phyloP scores from a whole-genome alignment of 1,284 basidiomycete species.

The Sanguinoderma infundibulare region DNA sequence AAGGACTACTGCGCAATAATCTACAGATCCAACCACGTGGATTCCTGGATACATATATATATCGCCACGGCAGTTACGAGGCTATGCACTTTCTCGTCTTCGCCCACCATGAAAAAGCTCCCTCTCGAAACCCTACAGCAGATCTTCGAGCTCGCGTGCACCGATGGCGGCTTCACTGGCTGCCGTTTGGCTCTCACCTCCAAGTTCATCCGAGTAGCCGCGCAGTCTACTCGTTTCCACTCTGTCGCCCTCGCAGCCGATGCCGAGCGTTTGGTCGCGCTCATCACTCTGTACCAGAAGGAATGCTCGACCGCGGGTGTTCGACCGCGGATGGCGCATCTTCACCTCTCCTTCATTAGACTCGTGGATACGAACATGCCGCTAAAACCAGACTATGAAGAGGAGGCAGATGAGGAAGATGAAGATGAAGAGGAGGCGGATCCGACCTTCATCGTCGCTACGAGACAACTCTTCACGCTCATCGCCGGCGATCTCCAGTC shows the following conservation, averaged over 20 bases:
- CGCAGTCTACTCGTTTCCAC: conserved; percentile 7
- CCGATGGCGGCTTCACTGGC: conserved; percentile 11
- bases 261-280: neutral
- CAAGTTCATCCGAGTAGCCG: neutral
- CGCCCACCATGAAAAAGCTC: conserved; percentile 4
- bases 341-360: neutral
- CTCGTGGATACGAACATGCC: no score
- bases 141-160: conserved; percentile 9
- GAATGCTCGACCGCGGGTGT: neutral
- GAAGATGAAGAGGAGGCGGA: neutral
- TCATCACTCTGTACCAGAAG: conserved; percentile 1
- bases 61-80: neutral
- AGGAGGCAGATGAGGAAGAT: neutral
- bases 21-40: neutral
- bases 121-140: conserved; percentile 1
- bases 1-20: neutral
- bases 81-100: neutral
- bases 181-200: conserved; percentile 11
- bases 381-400: neutral
- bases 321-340: neutral
- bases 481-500: conserved; percentile 1
- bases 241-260: neutral
- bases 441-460: neutral
- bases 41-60: conserved; percentile 1
- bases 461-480: neutral